A percentile compares a stretch with the other conserved stretches of the same genome.
Conservation (phyloP, 2,329 filamentous ascomycete species). For the Blumeria graminis region DNA sequence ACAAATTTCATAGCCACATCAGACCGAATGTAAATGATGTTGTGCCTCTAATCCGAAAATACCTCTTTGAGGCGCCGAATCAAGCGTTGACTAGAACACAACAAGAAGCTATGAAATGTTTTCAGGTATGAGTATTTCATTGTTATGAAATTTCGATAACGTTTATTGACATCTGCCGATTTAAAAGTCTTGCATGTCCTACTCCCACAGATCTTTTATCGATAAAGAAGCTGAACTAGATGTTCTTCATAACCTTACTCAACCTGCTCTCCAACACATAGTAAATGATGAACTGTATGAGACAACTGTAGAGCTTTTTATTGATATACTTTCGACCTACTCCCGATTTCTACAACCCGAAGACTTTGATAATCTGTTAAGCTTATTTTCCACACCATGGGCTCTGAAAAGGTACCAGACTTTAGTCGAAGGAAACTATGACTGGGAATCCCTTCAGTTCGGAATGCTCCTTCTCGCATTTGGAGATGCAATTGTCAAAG, state of each 20-base stretch:
- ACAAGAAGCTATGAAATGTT: conserved; percentile 32
- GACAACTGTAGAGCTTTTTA: conserved; percentile 36
- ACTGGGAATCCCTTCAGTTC: conserved; percentile 40
- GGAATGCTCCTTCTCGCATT: conserved; percentile 43
- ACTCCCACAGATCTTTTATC: conserved; percentile 39
- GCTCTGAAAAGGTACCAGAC: conserved; percentile 28
- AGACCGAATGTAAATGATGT: conserved; percentile 26
- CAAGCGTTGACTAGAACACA: conserved; percentile 21
- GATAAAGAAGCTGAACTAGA: conserved; percentile 31
- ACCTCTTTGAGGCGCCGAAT: conserved; percentile 18
- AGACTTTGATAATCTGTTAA: conserved; percentile 31
- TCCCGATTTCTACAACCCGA: conserved; percentile 33
- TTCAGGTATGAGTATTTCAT: conserved; percentile 24
- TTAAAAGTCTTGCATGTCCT: conserved; percentile 44
- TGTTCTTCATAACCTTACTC: conserved; percentile 33
- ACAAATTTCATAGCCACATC: conserved; percentile 26
- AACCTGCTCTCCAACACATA: conserved; percentile 35
- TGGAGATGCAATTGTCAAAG: conserved; percentile 37
- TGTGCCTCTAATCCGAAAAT: conserved; percentile 21
- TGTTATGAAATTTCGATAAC: not conserved
- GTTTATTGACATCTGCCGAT: conserved; percentile 3
- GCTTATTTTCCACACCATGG: conserved; percentile 36
- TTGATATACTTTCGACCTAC: conserved; percentile 40
- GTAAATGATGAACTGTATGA: conserved; percentile 32
- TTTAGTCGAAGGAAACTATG: conserved; percentile 33